Evolutionary conservation across 2,329 filamentous ascomycete species (phyloP).

Genomic region (Pestalotiopsis fici): DNA sequence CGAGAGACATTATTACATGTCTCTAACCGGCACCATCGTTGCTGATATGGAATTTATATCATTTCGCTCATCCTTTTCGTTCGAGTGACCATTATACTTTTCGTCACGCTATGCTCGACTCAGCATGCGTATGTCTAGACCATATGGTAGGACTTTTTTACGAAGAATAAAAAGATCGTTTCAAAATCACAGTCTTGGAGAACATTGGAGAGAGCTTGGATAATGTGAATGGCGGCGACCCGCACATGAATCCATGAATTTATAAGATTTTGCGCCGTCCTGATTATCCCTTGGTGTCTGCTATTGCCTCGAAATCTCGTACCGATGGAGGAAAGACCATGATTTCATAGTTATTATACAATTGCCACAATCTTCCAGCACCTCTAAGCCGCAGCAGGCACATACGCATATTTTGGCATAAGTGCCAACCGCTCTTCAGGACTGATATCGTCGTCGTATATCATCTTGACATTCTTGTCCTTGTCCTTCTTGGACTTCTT

Average conservation of each 20-base stretch:
- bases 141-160: too few relatives aligned
- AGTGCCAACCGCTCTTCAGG: conserved; percentile 88
- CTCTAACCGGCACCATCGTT: too few relatives aligned
- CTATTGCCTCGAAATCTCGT: background rate
- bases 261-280: background rate
- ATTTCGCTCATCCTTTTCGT: too few relatives aligned
- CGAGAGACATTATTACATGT: too few relatives aligned
- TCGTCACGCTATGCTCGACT: too few relatives aligned
- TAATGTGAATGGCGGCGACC: too few relatives aligned
- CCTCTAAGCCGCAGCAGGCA: conserved; percentile 37
- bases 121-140: too few relatives aligned
- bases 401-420: conserved; percentile 74
- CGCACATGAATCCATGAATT: background rate
- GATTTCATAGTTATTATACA: background rate
- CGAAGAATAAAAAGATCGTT: too few relatives aligned
- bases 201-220: too few relatives aligned
- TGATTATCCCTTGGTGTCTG: background rate
- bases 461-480: conserved; percentile 68
- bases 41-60: too few relatives aligned
- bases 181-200: too few relatives aligned
- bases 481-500: conserved; percentile 71
- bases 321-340: background rate
- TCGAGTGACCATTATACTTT: too few relatives aligned
- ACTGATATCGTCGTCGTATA: conserved; percentile 80
- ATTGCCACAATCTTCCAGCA: background rate